phyloP scores from a whole-genome alignment of 768 basidiomycete genomes.

The Collybia mongolica region DNA sequence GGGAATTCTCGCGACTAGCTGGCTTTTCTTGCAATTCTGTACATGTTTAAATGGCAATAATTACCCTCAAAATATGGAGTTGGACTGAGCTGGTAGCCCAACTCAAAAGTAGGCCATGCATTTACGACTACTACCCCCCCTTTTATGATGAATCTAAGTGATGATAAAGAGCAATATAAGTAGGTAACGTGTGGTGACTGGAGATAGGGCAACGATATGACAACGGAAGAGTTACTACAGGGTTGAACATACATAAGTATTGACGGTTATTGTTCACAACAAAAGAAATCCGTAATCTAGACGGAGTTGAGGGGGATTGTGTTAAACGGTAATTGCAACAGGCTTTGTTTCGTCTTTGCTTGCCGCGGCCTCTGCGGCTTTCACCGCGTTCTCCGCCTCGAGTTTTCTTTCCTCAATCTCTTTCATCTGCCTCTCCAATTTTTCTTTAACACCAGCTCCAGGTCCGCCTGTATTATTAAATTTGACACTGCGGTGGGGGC shows the following conservation, averaged over 20 bases:
- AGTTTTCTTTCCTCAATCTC: constrained; percentile 67
- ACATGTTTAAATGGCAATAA: not conserved
- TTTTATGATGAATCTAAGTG: constrained; percentile 13
- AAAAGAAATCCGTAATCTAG: constrained; percentile 3
- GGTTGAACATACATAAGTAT: constrained; percentile 20
- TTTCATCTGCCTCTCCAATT: constrained; percentile 51
- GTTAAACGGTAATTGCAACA: constrained; percentile 43
- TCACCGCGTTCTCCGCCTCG: constrained; percentile 63
- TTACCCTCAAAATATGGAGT: not conserved
- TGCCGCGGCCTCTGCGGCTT: constrained; percentile 59
- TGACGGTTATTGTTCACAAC: not conserved
- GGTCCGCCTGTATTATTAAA: constrained; percentile 54
- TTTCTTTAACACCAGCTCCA: constrained; percentile 41
- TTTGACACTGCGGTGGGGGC: constrained; percentile 67
- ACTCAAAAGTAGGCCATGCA: too few relatives aligned
- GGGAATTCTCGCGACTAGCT: not conserved
- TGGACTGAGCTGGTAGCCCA: too few relatives aligned
- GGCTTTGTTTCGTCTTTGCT: constrained; percentile 60
- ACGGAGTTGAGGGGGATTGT: not conserved
- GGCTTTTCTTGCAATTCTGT: too few relatives aligned
- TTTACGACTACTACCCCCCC: not conserved
- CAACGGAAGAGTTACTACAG: constrained; percentile 20
- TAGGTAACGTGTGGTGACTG: constrained; percentile 4
- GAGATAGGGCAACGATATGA: constrained; percentile 14
- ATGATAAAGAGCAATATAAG: constrained; percentile 9